phyloP scores from a whole-genome alignment of 2,329 filamentous ascomycete species.

The Apiospora malaysiana region DNA sequence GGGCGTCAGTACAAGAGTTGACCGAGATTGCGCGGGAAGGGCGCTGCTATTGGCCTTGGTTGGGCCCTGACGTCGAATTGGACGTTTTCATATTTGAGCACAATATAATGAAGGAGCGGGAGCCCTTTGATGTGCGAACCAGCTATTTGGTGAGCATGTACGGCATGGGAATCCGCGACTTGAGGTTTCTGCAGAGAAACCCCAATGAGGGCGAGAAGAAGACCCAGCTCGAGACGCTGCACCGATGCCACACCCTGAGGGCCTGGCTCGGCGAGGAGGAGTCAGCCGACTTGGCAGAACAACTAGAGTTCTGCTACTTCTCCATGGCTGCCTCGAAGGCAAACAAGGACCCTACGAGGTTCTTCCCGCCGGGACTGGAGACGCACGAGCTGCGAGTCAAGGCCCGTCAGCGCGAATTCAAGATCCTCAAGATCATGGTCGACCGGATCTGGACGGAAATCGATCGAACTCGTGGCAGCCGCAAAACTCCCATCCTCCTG shows the following conservation, averaged over 20 bases:
- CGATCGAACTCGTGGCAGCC: neutral
- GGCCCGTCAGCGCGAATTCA: conserved; percentile 23
- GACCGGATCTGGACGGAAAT: conserved; percentile 20
- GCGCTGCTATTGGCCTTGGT: conserved; percentile 8
- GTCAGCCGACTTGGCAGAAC: conserved; percentile 21
- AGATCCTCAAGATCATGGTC: conserved; percentile 23
- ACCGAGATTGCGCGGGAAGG: neutral
- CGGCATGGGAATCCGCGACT: conserved; percentile 21
- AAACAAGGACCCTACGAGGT: too few relatives aligned
- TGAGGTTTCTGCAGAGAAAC: conserved; percentile 21
- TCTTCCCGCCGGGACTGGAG: neutral
- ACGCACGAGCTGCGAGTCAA: neutral
- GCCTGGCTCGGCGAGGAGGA: neutral
- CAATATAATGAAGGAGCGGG: neutral
- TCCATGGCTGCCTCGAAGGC: conserved; percentile 5
- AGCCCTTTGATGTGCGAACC: neutral
- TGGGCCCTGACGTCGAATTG: conserved; percentile 12
- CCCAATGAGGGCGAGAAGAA: neutral
- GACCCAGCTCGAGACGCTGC: conserved; percentile 18
- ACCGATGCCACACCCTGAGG: conserved; percentile 21
- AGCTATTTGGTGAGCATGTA: conserved; percentile 22
- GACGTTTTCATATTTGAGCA: conserved; percentile 14
- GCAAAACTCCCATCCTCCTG: neutral
- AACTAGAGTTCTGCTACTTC: conserved; percentile 18
- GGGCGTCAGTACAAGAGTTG: neutral